A percentile compares a stretch with the other conserved stretches of the same genome.
phyloP scores from a whole-genome alignment of 2,329 filamentous ascomycete species.

The Fusarium continuum region DNA sequence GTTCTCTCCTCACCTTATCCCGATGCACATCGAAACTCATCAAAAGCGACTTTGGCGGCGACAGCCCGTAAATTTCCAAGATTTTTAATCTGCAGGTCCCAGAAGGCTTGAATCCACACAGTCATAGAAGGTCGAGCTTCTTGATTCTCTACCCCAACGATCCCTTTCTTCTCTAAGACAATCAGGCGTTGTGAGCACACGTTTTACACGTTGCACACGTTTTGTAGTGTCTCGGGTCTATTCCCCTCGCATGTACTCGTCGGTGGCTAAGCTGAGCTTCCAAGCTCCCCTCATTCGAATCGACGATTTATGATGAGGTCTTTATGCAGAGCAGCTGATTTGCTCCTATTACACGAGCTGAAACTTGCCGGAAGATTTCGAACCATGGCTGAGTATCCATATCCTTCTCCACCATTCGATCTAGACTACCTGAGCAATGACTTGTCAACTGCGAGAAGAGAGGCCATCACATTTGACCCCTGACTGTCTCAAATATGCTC shows the following conservation, averaged over 20 bases:
- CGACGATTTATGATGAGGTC: neutral
- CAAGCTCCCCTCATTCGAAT: neutral
- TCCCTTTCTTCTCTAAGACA: slow-evolving; percentile 11
- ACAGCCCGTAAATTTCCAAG: slow-evolving; percentile 7
- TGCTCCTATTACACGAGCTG: neutral
- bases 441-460: slow-evolving; percentile 24
- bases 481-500: slow-evolving; percentile 9
- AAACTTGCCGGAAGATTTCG: neutral
- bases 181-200: neutral
- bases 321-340: slow-evolving; percentile 10
- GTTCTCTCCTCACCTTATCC: neutral
- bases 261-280: slow-evolving; percentile 14
- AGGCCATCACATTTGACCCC: slow-evolving; percentile 22
- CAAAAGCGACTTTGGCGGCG: neutral
- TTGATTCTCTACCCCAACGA: neutral
- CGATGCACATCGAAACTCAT: neutral
- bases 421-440: slow-evolving; percentile 7
- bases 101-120: slow-evolving; percentile 2
- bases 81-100: slow-evolving; percentile 8
- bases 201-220: slow-evolving; percentile 7
- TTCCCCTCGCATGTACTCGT: slow-evolving; percentile 16
- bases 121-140: slow-evolving; percentile 19
- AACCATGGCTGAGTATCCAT: neutral
- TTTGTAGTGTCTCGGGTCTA: slow-evolving; percentile 17
- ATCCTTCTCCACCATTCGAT: slow-evolving; percentile 5